These are phyloP conservation scores for Acacia crassicarpa DNA, from an alignment of 306 rosid species.

Conservation along the genomic window DNA sequence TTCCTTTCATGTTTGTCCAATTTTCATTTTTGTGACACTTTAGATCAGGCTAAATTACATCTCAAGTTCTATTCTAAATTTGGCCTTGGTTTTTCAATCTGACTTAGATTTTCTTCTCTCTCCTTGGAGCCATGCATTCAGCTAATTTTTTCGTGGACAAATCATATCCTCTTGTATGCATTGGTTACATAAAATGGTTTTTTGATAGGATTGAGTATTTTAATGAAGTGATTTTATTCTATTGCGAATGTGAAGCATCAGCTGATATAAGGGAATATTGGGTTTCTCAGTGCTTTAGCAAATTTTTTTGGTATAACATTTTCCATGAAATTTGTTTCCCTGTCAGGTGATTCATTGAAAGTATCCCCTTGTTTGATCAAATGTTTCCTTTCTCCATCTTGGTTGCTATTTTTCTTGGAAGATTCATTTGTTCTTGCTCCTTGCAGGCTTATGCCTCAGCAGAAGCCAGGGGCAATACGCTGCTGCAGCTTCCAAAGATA, in stretches of 20 bases:
- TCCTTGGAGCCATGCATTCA: neutral
- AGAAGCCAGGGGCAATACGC: conserved; percentile 72
- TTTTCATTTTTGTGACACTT: neutral
- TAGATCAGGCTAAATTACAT: conserved; percentile 1
- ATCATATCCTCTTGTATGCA: neutral
- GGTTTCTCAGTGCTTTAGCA: neutral
- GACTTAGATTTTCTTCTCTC: neutral
- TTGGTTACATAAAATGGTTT: too few species aligned
- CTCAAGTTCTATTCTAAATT: neutral
- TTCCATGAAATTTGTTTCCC: neutral
- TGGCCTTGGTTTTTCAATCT: neutral
- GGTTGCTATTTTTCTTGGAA: conserved; percentile 23
- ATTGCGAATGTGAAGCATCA: neutral
- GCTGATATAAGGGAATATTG: neutral
- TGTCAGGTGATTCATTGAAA: neutral
- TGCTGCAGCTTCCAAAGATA: conserved; percentile 93
- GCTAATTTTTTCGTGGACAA: neutral
- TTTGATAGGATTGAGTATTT: neutral
- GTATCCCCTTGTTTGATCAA: conserved; percentile 8
- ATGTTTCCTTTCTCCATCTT: conserved; percentile 9
- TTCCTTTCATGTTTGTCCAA: neutral
- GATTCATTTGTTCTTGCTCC: conserved; percentile 31
- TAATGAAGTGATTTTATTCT: neutral
- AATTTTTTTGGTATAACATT: neutral
- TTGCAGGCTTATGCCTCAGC: conserved; percentile 94